Percentiles rank a stretch among this genome's conserved stretches.
phyloP scores from a whole-genome alignment of 2,329 filamentous ascomycete genomes.

The Fusarium brevicatenulatum region DNA sequence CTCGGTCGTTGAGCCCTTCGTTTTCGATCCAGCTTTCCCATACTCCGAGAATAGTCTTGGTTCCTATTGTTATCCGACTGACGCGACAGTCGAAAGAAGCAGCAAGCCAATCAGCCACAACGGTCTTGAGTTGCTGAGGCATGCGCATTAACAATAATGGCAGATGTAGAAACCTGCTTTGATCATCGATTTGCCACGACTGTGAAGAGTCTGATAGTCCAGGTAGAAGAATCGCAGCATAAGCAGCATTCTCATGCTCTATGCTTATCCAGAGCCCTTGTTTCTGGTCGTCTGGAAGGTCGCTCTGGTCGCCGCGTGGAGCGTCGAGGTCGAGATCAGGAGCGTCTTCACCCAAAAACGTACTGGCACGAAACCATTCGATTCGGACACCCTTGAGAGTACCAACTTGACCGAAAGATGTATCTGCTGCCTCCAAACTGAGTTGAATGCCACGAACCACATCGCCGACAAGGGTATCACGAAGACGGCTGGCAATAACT shows the following conservation, averaged over 20 bases:
- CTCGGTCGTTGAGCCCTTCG: conserved; percentile 49
- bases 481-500: conserved; percentile 58
- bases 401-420: conserved; percentile 51
- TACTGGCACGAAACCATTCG: conserved; percentile 54
- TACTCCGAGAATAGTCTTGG: conserved; percentile 58
- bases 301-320: conserved; percentile 23
- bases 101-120: conserved; percentile 62
- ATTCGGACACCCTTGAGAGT: conserved; percentile 60
- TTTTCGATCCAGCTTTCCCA: conserved; percentile 64
- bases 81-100: conserved; percentile 67
- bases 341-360: conserved; percentile 47
- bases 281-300: conserved; percentile 40
- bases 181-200: not conserved
- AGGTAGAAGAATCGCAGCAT: conserved; percentile 63
- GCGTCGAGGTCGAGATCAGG: conserved; percentile 22
- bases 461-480: conserved; percentile 66
- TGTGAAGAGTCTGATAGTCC: conserved; percentile 32
- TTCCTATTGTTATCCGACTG: conserved; percentile 60
- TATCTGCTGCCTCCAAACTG: conserved; percentile 56
- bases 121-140: conserved; percentile 61
- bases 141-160: conserved; percentile 66
- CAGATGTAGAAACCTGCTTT: conserved; percentile 56
- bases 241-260: conserved; percentile 63
- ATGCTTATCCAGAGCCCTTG: conserved; percentile 59
- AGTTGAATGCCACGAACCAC: conserved; percentile 70